Evolutionary conservation across 495 filamentous ascomycete genomes (phyloP).

Genomic region (Podospora pseudocomata): DNA sequence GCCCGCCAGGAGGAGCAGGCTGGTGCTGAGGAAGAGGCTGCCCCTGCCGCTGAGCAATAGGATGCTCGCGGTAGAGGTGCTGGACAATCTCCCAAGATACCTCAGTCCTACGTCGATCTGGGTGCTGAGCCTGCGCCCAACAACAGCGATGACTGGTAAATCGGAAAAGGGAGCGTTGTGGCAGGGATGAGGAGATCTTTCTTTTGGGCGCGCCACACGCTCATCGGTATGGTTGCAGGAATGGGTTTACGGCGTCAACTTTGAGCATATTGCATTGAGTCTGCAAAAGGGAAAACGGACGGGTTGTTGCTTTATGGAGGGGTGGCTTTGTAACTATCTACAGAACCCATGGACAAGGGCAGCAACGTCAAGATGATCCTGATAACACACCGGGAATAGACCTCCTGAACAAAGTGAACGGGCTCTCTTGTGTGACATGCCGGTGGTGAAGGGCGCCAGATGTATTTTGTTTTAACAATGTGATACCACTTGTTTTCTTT

Average conservation of each 20-base stretch:
- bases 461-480: background rate
- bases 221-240: conserved; percentile 26
- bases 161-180: conserved; percentile 7
- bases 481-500: background rate
- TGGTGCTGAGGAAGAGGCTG: conserved; percentile 48
- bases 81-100: background rate
- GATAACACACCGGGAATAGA: conserved; percentile 22
- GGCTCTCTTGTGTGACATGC: background rate
- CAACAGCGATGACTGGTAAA: conserved; percentile 19
- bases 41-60: conserved; percentile 53
- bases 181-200: conserved; percentile 11
- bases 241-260: conserved; percentile 36
- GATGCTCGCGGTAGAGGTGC: conserved; percentile 16
- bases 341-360: conserved; percentile 23
- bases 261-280: conserved; percentile 38
- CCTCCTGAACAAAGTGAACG: conserved; percentile 16
- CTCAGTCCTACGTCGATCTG: no score
- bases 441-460: background rate
- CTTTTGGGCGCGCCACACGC: conserved; percentile 25
- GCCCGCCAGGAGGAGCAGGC: conserved; percentile 65
- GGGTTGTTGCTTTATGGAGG: conserved; percentile 24
- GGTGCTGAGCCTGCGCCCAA: background rate
- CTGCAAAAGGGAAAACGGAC: conserved; percentile 31
- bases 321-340: conserved; percentile 26
- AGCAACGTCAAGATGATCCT: conserved; percentile 28